Evolutionary conservation across 345 rosid species (phyloP).

Genomic region (Trapa incisa): DNA sequence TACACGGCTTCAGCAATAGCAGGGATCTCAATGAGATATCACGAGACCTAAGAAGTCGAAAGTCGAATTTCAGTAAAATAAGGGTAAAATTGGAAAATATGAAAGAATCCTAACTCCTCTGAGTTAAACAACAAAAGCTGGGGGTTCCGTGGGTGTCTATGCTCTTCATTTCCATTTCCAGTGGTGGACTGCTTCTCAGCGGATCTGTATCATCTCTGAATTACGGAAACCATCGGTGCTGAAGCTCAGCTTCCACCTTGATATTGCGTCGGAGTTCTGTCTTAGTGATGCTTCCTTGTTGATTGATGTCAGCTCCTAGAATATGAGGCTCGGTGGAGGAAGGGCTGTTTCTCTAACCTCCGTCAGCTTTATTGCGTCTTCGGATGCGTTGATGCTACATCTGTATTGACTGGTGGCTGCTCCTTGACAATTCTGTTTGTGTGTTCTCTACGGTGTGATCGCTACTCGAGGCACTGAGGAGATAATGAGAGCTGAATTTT

Average conservation of each 20-base stretch:
- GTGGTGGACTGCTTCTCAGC: neutral
- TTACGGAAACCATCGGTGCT: neutral
- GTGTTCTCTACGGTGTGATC: neutral
- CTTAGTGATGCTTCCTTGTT: neutral
- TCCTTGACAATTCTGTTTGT: neutral
- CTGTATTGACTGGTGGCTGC: neutral
- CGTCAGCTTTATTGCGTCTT: neutral
- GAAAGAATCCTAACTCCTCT: neutral
- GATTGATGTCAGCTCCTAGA: neutral
- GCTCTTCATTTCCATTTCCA: neutral
- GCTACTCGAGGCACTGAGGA: neutral
- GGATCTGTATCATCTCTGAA: neutral
- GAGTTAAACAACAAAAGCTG: neutral
- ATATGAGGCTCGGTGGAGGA: neutral
- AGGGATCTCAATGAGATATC: neutral
- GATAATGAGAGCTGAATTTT: neutral
- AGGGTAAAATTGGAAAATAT: neutral
- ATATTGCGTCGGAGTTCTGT: neutral
- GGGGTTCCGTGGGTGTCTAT: neutral
- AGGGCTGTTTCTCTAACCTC: neutral
- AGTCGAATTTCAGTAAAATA: neutral
- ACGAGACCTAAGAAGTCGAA: neutral
- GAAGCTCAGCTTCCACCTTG: neutral
- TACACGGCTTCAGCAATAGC: neutral
- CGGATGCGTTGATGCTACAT: neutral